These are phyloP conservation scores for Saprolegnia parasitica DNA, from an alignment of 352 stramenopile genomes.

Conservation along the genomic window DNA sequence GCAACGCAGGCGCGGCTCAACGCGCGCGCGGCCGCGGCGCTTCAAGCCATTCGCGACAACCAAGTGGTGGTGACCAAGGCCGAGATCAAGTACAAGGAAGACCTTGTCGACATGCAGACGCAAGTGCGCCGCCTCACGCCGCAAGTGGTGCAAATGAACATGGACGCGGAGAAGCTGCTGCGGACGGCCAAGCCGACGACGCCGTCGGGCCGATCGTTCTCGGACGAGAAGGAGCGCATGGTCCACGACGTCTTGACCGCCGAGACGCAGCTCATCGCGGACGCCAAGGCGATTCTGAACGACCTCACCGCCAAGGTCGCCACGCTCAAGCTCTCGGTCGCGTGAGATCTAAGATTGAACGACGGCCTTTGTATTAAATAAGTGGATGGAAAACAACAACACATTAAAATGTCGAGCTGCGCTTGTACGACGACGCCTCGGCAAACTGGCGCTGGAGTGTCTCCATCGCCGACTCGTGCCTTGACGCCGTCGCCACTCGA, in stretches of 20 bases:
- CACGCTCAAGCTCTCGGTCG: conserved; percentile 32
- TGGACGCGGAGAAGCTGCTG: conserved; percentile 55
- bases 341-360: background rate
- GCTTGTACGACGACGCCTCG: background rate
- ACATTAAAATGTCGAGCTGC: background rate
- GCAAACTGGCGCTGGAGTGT: background rate
- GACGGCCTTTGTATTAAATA: no score
- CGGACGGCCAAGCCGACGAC: conserved; percentile 33
- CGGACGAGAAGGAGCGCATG: conserved; percentile 77
- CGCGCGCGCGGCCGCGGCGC: conserved; percentile 63
- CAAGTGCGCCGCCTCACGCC: conserved; percentile 67
- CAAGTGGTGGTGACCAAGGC: conserved; percentile 67
- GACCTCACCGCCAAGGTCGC: conserved; percentile 56
- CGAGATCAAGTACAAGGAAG: conserved; percentile 64
- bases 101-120: conserved; percentile 58
- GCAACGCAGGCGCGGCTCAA: conserved; percentile 67
- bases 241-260: conserved; percentile 73
- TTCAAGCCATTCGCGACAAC: conserved; percentile 81
- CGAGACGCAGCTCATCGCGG: conserved; percentile 77
- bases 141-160: conserved; percentile 61
- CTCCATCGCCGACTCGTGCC: conserved; percentile 1
- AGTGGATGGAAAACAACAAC: background rate
- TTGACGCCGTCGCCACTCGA: background rate
- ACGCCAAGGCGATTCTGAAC: conserved; percentile 62
- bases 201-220: conserved; percentile 32